Evolutionary conservation across 2,329 filamentous ascomycete genomes (phyloP), one percentile per base, ranked within the genome.

Genomic region (Ambrosiella xylebori): DNA sequence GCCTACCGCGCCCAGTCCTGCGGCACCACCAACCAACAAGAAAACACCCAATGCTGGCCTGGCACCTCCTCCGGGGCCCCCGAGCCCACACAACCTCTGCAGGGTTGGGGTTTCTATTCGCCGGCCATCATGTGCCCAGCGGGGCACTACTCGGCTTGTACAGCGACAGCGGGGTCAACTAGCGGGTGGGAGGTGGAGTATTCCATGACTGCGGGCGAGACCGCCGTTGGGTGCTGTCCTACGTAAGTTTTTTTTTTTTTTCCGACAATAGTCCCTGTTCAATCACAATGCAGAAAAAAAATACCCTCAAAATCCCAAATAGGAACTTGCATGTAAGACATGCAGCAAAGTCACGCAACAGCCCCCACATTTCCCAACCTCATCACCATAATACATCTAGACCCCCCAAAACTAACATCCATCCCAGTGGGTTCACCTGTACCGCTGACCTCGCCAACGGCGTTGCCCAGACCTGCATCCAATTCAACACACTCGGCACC

Each of bases 81-180:
- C 1, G 54, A 60, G 1, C 63, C 65, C 1, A 37, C 40, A 0
- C 58, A 58, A 2, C 61, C 65, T 3, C 57, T 70, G 12, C 54
- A 58, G 7, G 68, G 67, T 27, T 66, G 68, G 66, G 68, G 69
- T 6, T 69, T 68, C 57, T 70, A 70, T 57, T 70, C 68, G 2
- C 69, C 69, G 0, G 69, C 68, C 0, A 39, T 68, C 8, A 58
- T 61, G 1, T 70, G 68, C 56, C 69, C 69, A 0, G 53, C 55
- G 2, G 68, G 68, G 7, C 67, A 69, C 60, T 63, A 58, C 12
- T 63, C 67, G 4, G 65, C 67, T 1, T 71, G 68, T 55, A 63
- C 63, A n/a, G 66, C 67, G 1, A 65, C 64, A 0, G 64, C 57
- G 2, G 63, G 63, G n/a, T 63, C 62, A 2, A 61, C 61, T 3